Evolutionary conservation across 768 basidiomycete genomes (phyloP).

Genomic region (Rubroboletus satanas): DNA sequence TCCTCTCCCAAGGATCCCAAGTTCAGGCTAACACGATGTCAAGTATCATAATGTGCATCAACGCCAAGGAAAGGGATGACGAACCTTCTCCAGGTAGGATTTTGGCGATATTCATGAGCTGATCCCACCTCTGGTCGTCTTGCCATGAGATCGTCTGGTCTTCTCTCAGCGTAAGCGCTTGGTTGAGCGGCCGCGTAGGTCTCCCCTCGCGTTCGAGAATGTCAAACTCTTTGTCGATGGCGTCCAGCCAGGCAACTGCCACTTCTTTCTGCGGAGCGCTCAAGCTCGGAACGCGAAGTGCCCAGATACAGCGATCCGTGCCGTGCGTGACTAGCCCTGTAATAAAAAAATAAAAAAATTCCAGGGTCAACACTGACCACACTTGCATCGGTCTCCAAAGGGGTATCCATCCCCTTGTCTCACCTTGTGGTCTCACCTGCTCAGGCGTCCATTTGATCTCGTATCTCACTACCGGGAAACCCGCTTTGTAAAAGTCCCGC

Average conservation of each 20-base stretch:
- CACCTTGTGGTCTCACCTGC: slow-evolving; percentile 52
- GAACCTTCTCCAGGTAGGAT: slow-evolving; percentile 28
- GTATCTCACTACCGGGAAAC: slow-evolving; percentile 67
- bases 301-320: slow-evolving; percentile 61
- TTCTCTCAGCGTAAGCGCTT: slow-evolving; percentile 47
- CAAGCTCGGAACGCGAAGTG: slow-evolving; percentile 51
- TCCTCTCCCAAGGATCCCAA: not conserved
- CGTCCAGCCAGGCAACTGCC: slow-evolving; percentile 55
- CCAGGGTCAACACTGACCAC: not conserved
- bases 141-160: slow-evolving; percentile 54
- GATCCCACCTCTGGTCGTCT: slow-evolving; percentile 52
- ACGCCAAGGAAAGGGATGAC: not conserved
- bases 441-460: slow-evolving; percentile 68
- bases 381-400: not conserved
- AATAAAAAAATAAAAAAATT: not conserved
- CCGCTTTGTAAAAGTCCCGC: slow-evolving; percentile 51
- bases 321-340: slow-evolving; percentile 70
- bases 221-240: slow-evolving; percentile 43
- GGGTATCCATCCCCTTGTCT: not conserved
- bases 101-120: slow-evolving; percentile 38
- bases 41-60: not conserved
- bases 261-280: slow-evolving; percentile 41
- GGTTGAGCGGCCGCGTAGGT: slow-evolving; percentile 32
- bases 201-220: slow-evolving; percentile 36
- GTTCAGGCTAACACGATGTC: not conserved